phyloP scores from a whole-genome alignment of 164 flowering plant species.

The Chimonanthus salicifolius region DNA sequence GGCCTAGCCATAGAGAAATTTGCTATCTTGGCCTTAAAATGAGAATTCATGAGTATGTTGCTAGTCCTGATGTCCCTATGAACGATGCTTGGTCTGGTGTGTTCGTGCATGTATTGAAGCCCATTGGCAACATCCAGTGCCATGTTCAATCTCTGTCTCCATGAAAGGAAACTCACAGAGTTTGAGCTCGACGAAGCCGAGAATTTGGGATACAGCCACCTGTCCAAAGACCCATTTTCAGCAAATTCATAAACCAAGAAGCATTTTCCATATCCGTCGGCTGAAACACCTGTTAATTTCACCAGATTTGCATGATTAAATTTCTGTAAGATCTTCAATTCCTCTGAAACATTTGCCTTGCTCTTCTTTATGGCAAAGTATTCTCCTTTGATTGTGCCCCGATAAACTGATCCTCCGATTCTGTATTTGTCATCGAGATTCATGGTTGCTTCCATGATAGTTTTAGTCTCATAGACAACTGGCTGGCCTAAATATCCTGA shows the following conservation, averaged over 20 bases:
- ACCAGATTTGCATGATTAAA: conserved; percentile 64
- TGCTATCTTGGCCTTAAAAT: conserved; percentile 58
- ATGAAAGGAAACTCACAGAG: conserved; percentile 23
- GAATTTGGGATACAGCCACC: conserved; percentile 36
- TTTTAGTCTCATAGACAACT: conserved; percentile 33
- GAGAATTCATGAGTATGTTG: conserved; percentile 28
- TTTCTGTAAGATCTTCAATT: conserved; percentile 54
- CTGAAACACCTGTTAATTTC: conserved; percentile 46
- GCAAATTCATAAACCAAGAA: conserved; percentile 61
- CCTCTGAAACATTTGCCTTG: conserved; percentile 45
- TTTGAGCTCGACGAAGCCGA: conserved; percentile 25
- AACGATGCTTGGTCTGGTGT: conserved; percentile 30
- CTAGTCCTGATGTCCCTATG: conserved; percentile 28
- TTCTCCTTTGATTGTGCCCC: conserved; percentile 39
- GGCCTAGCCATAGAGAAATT: conserved; percentile 48
- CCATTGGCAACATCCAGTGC: conserved; percentile 54
- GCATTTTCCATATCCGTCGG: conserved; percentile 26
- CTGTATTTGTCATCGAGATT: conserved; percentile 36
- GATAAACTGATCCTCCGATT: conserved; percentile 54
- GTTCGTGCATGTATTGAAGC: conserved; percentile 38
- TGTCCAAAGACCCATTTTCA: conserved; percentile 63
- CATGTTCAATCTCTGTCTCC: conserved; percentile 25
- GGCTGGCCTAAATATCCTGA: conserved; percentile 54
- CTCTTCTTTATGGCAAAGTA: conserved; percentile 44
- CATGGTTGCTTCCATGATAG: conserved; percentile 55